Evolutionary conservation across 1,139 yeast species (phyloP), one percentile per base, ranked within the genome.

Genomic region (Geotrichum reessii): DNA sequence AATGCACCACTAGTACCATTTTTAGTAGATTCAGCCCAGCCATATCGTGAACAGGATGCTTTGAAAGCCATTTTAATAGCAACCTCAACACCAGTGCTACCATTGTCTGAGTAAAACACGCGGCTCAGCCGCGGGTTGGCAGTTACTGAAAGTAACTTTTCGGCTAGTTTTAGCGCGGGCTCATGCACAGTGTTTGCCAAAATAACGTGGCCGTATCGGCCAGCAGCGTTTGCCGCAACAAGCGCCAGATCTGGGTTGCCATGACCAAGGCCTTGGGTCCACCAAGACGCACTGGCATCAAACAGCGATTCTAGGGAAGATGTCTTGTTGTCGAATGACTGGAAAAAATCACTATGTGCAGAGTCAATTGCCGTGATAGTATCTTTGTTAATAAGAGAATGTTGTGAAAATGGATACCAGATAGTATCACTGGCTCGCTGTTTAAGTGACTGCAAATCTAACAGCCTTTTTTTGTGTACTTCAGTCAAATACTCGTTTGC

Each of bases 231-330:
- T 1, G 69, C 68, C 9, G 70, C 69, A 11, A 68, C 59, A 11
- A 65, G 62, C 7, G 70, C 63, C 25, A 68, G 60, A 9, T 64
- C 61, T 1, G 64, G 61, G 50, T 68, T 67, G 12, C 69, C 70
- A 54, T 67, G 70, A 11, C 70, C 70, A 8, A 68, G 62, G 1
- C 70, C 70, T 50, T 68, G 71, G 12, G 71, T 68, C 71, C 71
- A 68, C 71, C 71, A 68, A 2, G 70, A 67, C 9, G 70, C 71
- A n/a, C 69, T 65, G 8, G 68, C 70, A 51, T 68, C 71, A 56
- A 68, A 65, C 3, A 65, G 61, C 1, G 67, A 63, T 9, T 53
- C 50, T 42, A 66, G 50, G 19, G 55, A 17, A 14, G 42, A 47
- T 3, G 31, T 44, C 1, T 46, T 51, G 24, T 28, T 17, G n/a